Conservation (phyloP, 2,329 filamentous ascomycete genomes). For the Xylaria sp. region DNA sequence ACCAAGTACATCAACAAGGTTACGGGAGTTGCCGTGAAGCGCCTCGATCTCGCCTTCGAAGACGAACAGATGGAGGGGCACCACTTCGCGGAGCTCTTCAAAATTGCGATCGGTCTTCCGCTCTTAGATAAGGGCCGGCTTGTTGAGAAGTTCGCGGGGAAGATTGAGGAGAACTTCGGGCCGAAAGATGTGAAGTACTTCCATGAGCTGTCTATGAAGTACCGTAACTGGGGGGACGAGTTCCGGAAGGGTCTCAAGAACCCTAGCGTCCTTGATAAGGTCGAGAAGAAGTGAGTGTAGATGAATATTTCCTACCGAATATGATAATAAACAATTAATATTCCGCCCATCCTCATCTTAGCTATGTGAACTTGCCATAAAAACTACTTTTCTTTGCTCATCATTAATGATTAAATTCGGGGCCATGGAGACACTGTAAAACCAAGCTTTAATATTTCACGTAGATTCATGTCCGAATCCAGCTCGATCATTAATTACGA, state of each 20-base stretch:
- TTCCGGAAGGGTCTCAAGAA: conserved; percentile 10
- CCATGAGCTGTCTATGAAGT: conserved; percentile 3
- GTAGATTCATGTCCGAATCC: neutral
- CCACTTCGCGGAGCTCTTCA: conserved; percentile 23
- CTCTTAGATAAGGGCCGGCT: conserved; percentile 14
- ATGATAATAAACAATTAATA: neutral
- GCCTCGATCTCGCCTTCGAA: conserved; percentile 7
- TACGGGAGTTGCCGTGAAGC: neutral
- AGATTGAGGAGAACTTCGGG: conserved; percentile 14
- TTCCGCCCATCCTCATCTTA: no score
- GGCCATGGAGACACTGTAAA: neutral
- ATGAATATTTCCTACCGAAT: neutral
- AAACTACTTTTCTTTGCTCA: neutral
- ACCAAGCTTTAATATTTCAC: neutral
- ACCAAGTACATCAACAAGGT: neutral
- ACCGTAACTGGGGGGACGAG: conserved; percentile 1
- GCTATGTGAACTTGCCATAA: no score
- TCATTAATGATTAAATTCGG: neutral
- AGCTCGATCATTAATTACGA: neutral
- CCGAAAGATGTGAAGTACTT: neutral
- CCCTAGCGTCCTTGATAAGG: conserved; percentile 7
- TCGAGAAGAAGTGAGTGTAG: neutral
- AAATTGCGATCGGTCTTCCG: conserved; percentile 8
- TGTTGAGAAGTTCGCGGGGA: conserved; percentile 13
- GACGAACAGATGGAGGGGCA: conserved; percentile 1